These are phyloP conservation scores for Phyllosticta citribraziliensis DNA, from an alignment of 2,329 filamentous ascomycete species.

Conservation along the genomic window DNA sequence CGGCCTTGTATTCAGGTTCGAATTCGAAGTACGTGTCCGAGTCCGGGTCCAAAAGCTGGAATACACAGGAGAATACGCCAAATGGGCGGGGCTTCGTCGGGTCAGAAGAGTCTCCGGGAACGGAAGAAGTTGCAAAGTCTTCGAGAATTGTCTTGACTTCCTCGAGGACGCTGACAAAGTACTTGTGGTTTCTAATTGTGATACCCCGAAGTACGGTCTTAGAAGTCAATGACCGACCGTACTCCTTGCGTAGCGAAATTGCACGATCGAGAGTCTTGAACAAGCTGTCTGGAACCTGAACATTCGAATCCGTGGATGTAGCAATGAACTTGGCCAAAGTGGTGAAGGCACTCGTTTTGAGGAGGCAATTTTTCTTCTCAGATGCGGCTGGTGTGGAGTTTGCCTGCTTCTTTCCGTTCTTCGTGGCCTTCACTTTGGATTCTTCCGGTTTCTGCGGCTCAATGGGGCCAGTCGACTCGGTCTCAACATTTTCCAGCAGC, in stretches of 20 bases:
- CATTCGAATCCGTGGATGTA: neutral
- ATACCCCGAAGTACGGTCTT: neutral
- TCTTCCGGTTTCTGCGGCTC: too few relatives aligned
- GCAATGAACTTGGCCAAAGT: neutral
- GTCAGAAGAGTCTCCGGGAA: too few relatives aligned
- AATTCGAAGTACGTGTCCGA: too few relatives aligned
- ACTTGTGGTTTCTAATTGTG: neutral
- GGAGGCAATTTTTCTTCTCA: neutral
- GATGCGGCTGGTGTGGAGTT: neutral
- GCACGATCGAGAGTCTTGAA: neutral
- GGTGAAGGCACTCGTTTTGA: neutral
- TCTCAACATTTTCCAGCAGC: neutral
- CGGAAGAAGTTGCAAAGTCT: too few relatives aligned
- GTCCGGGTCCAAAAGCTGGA: too few relatives aligned
- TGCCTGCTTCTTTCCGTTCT: neutral
- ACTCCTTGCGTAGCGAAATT: neutral
- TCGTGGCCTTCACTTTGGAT: neutral
- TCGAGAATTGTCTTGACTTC: neutral
- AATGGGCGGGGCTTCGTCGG: too few relatives aligned
- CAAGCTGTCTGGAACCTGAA: neutral
- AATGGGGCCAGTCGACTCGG: too few relatives aligned
- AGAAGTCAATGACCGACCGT: neutral
- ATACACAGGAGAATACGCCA: too few relatives aligned
- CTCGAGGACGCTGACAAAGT: neutral
- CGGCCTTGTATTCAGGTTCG: neutral